Evolutionary conservation across 352 stramenopile genomes (phyloP).

Genomic region (Halophytophthora polymorphica): DNA sequence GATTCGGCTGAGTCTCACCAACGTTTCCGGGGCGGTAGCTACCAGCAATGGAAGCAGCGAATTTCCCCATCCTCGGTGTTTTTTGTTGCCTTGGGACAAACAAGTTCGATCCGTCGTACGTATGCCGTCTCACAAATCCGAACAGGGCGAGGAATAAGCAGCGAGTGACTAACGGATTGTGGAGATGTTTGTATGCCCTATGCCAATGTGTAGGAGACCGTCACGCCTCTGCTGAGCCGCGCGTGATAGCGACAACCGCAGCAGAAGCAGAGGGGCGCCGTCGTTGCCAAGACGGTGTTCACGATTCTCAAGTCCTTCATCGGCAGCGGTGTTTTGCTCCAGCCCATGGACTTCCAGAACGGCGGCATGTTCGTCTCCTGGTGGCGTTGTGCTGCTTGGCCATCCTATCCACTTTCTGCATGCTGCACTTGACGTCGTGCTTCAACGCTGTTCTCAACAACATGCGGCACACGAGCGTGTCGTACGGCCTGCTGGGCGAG

Average conservation of each 20-base stretch:
- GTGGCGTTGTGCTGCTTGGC: conserved; percentile 44
- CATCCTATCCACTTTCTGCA: conserved; percentile 51
- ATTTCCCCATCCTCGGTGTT: too few relatives aligned
- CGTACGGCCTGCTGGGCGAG: conserved; percentile 51
- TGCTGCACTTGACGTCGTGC: conserved; percentile 52
- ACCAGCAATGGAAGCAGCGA: too few relatives aligned
- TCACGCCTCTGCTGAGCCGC: not conserved
- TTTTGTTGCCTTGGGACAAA: too few relatives aligned
- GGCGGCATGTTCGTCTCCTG: conserved; percentile 66
- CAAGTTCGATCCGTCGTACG: too few relatives aligned
- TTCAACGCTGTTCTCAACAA: conserved; percentile 28
- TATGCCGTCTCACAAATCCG: too few relatives aligned
- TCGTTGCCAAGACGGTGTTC: conserved; percentile 46
- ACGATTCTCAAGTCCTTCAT: conserved; percentile 70
- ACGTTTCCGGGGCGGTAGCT: too few relatives aligned
- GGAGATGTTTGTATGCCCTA: too few relatives aligned
- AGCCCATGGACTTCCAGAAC: conserved; percentile 60
- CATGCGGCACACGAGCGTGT: conserved; percentile 26
- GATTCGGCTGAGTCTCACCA: too few relatives aligned
- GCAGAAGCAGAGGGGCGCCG: conserved; percentile 8
- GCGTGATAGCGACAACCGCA: not conserved
- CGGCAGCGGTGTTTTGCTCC: conserved; percentile 57
- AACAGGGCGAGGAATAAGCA: too few relatives aligned
- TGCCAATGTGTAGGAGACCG: too few relatives aligned
- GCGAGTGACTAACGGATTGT: too few relatives aligned